Evolutionary conservation across 2,329 filamentous ascomycete species (phyloP), one percentile per base, ranked within the genome.

Genomic region (Aspergillus calidoustus): DNA sequence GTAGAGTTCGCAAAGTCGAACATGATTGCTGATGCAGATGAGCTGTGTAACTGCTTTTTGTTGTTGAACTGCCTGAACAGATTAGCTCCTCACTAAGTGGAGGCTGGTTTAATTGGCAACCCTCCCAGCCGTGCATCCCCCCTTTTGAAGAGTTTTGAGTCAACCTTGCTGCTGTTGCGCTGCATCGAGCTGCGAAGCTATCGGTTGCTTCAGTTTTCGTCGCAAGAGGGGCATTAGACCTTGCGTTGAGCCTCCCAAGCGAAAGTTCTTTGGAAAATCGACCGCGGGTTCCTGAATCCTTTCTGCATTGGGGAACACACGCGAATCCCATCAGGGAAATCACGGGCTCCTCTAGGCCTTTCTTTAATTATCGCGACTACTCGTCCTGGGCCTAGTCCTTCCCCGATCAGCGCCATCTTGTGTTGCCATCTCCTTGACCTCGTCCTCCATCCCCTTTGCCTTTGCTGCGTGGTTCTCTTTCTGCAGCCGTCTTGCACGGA

Each of bases 81-180:
- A 46, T 22, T 61, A 61, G 48, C 47, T 19, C 49, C 17, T 19
- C 30, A 31, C 43, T 44, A 25, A 41, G 52, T 61, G 59, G 59
- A 61, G 53, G 59, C 51, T 38, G 51, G 60, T 59, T 55, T 56
- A 62, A 55, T 59, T 55, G 60, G 17, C 55, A 55, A 59, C 56
- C 59, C 47, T 55, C 38, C 23, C 30, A 51, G 30, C 54, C 43
- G 46, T 47, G 48, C 30, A 44, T 57, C 60, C 61, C 61, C 57
- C 57, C 43, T 60, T 57, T 57, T 57, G 50, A 50, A 22, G n/a
- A 22, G 17, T 23, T 23, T 44, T 17, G 34, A 25, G 41, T 46
- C 49, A 52, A 51, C n/a, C 38, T 52, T 31, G 47, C 46, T 46
- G 50, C 41, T 53, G 25, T 43, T 31, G 28, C 23, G 46, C 13